A percentile compares a stretch with the other conserved stretches of the same genome.
These are phyloP conservation scores for Phycomyces blakesleeanus DNA, from an alignment of 192 early-diverging fungal species.

Conservation along the genomic window DNA sequence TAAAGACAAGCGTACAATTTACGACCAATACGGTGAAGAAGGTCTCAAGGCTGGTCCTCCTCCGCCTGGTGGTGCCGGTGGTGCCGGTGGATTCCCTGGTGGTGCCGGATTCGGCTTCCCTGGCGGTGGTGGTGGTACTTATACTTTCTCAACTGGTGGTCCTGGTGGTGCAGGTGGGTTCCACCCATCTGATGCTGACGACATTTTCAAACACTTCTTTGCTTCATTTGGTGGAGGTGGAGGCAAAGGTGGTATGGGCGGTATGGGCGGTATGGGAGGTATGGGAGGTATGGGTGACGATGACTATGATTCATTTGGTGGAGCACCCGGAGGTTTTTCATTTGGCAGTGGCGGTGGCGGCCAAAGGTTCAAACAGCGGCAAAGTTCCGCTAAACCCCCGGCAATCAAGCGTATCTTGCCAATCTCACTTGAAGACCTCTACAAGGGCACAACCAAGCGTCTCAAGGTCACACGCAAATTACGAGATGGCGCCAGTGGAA, in stretches of 20 bases:
- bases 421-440: constrained; percentile 85
- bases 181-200: constrained; percentile 78
- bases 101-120: constrained; percentile 41
- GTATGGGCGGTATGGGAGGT: too few relatives aligned
- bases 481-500: constrained; percentile 39
- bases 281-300: constrained; percentile 12
- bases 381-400: constrained; percentile 59
- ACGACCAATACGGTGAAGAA: constrained; percentile 95
- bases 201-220: constrained; percentile 92
- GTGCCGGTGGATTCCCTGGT: constrained; percentile 34
- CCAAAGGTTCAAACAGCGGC: constrained; percentile 34
- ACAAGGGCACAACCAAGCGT: constrained; percentile 84
- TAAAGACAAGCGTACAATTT: constrained; percentile 87
- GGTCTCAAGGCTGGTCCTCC: constrained; percentile 71
- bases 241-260: too few relatives aligned
- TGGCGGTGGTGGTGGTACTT: constrained; percentile 29
- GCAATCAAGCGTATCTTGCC: constrained; percentile 42
- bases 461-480: constrained; percentile 85
- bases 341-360: constrained; percentile 34
- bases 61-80: too few relatives aligned
- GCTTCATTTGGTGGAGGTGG: constrained; percentile 51
- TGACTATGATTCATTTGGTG: constrained; percentile 13
- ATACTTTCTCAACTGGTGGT: constrained; percentile 50
- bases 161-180: constrained; percentile 48
- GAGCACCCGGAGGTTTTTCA: constrained; percentile 37